Conservation (phyloP, 106 monocot species). For the Dendrobium huoshanense region DNA sequence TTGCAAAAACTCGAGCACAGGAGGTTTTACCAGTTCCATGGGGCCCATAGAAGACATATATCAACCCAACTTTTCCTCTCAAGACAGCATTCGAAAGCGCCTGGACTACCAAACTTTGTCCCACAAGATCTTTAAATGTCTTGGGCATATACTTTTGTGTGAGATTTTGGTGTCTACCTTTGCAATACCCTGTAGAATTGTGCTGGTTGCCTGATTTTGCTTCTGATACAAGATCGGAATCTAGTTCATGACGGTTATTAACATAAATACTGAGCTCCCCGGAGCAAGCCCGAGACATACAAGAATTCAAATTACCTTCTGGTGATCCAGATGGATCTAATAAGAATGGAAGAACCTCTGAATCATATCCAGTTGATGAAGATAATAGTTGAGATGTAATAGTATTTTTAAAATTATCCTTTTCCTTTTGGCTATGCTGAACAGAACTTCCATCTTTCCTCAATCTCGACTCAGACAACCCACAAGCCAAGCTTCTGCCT, state of each 20-base stretch:
- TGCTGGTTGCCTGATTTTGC: constrained; percentile 28
- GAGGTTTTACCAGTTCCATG: constrained; percentile 96
- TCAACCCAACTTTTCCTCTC: constrained; percentile 68
- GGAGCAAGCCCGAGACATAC: constrained; percentile 32
- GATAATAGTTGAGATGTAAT: constrained; percentile 29
- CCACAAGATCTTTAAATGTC: constrained; percentile 87
- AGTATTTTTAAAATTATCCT: constrained; percentile 25
- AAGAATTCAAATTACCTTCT: constrained; percentile 21
- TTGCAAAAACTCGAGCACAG: constrained; percentile 90
- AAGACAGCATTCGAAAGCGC: constrained; percentile 83
- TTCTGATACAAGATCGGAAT: constrained; percentile 55
- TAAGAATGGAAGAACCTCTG: constrained; percentile 70
- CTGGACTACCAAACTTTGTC: constrained; percentile 85
- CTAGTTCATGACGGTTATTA: constrained; percentile 28
- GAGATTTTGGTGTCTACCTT: constrained; percentile 49
- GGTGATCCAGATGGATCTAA: constrained; percentile 49
- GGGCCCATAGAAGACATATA: constrained; percentile 92
- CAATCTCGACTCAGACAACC: constrained; percentile 62
- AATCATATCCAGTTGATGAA: constrained; percentile 63
- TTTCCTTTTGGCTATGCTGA: constrained; percentile 24
- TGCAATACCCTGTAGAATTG: constrained; percentile 6
- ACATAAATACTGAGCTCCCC: constrained; percentile 63
- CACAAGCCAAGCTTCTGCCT: constrained; percentile 89
- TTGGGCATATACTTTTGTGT: constrained; percentile 88
- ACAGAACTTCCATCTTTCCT: constrained; percentile 32